phyloP scores from a whole-genome alignment of 306 rosid species.

The Vachellia collinsii region DNA sequence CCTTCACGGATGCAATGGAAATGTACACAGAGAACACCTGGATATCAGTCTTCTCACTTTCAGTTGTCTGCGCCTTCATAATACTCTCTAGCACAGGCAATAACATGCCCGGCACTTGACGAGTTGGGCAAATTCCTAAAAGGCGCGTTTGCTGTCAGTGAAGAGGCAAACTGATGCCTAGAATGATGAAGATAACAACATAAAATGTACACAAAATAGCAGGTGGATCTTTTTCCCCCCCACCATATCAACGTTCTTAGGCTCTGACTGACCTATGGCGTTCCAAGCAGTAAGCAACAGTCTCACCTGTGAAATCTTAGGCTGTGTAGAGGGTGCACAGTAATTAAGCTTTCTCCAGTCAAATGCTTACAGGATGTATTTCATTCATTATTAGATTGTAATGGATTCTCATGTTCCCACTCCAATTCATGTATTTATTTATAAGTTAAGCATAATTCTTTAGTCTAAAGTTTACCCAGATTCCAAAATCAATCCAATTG shows the following conservation, averaged over 20 bases:
- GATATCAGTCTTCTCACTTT: conserved; percentile 95
- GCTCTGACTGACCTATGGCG: neutral
- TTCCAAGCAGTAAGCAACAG: neutral
- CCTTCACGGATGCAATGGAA: conserved; percentile 95
- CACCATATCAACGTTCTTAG: conserved; percentile 41
- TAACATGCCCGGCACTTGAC: conserved; percentile 71
- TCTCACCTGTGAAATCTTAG: conserved; percentile 9
- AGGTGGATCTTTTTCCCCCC: conserved; percentile 43
- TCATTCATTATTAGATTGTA: conserved; percentile 33
- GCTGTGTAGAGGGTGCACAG: conserved; percentile 23
- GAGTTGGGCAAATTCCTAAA: neutral
- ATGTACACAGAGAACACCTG: conserved; percentile 92
- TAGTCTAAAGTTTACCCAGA: neutral
- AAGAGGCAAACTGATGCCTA: conserved; percentile 37
- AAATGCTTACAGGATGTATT: conserved; percentile 42
- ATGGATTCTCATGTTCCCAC: conserved; percentile 27
- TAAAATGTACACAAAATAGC: conserved; percentile 30
- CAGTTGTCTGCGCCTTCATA: conserved; percentile 94
- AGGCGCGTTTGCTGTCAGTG: conserved; percentile 6
- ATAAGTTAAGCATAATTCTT: neutral
- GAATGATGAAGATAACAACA: conserved; percentile 36
- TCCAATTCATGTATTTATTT: conserved; percentile 9
- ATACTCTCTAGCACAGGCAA: conserved; percentile 84
- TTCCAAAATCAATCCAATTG: neutral
- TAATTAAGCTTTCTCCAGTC: conserved; percentile 39